These are phyloP conservation scores for Sporothrix brunneoviolacea DNA, from an alignment of 2,329 filamentous ascomycete species.

Conservation along the genomic window DNA sequence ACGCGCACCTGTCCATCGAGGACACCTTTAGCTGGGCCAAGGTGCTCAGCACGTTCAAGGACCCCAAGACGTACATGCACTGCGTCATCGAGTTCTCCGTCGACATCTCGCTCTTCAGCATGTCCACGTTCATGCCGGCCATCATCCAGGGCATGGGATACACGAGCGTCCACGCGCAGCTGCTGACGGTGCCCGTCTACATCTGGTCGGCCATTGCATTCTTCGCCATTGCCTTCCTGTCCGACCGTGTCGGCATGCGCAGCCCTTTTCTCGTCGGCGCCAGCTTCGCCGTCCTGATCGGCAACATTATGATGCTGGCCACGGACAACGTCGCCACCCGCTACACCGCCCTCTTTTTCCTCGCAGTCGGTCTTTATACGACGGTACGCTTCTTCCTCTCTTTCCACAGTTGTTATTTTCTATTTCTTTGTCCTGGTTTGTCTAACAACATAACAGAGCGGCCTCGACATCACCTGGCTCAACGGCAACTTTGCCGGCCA, in stretches of 20 bases:
- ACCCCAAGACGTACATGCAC: conserved; percentile 23
- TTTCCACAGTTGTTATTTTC: too few relatives aligned
- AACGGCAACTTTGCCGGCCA: conserved; percentile 14
- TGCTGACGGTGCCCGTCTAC: conserved; percentile 30
- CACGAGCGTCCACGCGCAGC: conserved; percentile 5
- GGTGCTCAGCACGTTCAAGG: conserved; percentile 21
- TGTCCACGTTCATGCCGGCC: conserved; percentile 30
- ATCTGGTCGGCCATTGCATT: conserved; percentile 22
- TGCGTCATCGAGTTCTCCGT: conserved; percentile 32
- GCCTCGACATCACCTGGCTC: conserved; percentile 15
- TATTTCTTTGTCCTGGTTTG: too few relatives aligned
- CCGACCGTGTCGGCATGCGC: conserved; percentile 33
- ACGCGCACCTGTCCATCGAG: conserved; percentile 9
- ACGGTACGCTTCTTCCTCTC: not conserved
- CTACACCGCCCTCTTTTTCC: conserved; percentile 12
- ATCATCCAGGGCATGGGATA: conserved; percentile 30
- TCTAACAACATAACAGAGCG: conserved; percentile 1
- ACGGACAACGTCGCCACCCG: conserved; percentile 7
- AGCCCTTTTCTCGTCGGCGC: not conserved
- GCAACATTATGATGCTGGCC: conserved; percentile 12
- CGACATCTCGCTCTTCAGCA: conserved; percentile 20
- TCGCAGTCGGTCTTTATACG: conserved; percentile 11
- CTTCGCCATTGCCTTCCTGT: conserved; percentile 22
- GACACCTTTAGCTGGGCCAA: conserved; percentile 16
- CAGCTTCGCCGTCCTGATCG: conserved; percentile 1